Conservation (phyloP, 176 grass and related monocot species). For the Microstegium vimineum region DNA sequence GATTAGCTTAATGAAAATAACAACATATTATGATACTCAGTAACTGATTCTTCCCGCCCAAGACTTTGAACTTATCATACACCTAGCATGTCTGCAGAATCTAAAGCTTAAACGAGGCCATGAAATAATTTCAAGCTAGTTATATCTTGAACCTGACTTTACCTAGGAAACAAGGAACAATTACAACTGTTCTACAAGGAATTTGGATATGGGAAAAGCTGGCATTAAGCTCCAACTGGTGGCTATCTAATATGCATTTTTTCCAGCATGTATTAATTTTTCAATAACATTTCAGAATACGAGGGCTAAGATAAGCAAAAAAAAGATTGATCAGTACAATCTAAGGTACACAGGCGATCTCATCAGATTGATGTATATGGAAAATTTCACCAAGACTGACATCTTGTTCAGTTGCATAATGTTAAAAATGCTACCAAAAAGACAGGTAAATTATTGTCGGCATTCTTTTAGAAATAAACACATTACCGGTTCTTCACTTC, state of each 20-base stretch:
- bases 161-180: background rate
- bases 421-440: background rate
- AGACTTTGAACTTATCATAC: background rate
- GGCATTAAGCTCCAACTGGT: background rate
- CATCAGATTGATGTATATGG: background rate
- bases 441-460: background rate
- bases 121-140: background rate
- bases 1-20: background rate
- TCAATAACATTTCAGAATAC: background rate
- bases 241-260: background rate
- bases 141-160: background rate
- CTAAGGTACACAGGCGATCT: background rate
- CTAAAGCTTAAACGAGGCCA: background rate
- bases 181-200: background rate
- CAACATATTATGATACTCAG: background rate
- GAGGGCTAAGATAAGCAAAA: background rate
- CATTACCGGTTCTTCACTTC: slow-evolving; percentile 83
- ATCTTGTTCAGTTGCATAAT: background rate
- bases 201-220: background rate
- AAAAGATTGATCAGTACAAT: background rate
- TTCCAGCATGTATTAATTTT: background rate
- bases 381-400: background rate
- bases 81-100: background rate
- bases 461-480: slow-evolving; percentile 3
- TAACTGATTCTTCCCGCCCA: background rate